These are phyloP conservation scores for Chamaecyparis obtusa DNA, from an alignment of 75 land plant species.

Conservation along the genomic window DNA sequence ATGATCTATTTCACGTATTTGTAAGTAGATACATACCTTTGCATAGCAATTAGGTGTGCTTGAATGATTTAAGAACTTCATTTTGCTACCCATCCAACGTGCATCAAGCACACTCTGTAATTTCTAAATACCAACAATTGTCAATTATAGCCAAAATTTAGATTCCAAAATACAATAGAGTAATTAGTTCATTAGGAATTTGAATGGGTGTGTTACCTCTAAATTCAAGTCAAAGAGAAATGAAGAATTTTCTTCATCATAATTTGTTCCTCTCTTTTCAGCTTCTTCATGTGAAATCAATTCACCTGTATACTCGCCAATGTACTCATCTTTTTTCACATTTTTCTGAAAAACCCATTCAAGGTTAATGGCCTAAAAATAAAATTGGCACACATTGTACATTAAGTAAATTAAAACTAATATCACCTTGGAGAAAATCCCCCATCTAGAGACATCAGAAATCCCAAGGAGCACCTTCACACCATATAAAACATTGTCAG, in stretches of 20 bases:
- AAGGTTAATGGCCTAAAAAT: neutral
- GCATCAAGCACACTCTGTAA: constrained; percentile 94
- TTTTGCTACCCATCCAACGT: constrained; percentile 87
- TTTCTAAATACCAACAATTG: neutral
- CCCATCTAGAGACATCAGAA: constrained; percentile 99
- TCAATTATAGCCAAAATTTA: neutral
- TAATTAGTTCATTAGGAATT: neutral
- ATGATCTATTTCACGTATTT: neutral
- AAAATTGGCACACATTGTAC: neutral
- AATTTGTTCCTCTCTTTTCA: constrained; percentile 97
- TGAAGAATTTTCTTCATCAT: constrained; percentile 89
- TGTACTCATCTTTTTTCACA: constrained; percentile 84
- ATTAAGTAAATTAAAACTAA: neutral
- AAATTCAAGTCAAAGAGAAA: constrained; percentile 95
- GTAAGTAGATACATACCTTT: constrained; percentile 43
- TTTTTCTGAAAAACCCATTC: constrained; percentile 54
- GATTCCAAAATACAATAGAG: neutral
- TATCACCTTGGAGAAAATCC: constrained; percentile 90
- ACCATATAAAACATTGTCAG: neutral
- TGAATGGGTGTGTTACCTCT: constrained; percentile 46
- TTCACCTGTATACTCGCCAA: constrained; percentile 52
- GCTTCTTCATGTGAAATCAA: too few relatives aligned
- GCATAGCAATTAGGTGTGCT: constrained; percentile 97
- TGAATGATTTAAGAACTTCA: constrained; percentile 98
- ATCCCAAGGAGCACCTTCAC: constrained; percentile 86